Conservation (phyloP, 2,329 filamentous ascomycete genomes). For the Zopfia rhizophila region DNA sequence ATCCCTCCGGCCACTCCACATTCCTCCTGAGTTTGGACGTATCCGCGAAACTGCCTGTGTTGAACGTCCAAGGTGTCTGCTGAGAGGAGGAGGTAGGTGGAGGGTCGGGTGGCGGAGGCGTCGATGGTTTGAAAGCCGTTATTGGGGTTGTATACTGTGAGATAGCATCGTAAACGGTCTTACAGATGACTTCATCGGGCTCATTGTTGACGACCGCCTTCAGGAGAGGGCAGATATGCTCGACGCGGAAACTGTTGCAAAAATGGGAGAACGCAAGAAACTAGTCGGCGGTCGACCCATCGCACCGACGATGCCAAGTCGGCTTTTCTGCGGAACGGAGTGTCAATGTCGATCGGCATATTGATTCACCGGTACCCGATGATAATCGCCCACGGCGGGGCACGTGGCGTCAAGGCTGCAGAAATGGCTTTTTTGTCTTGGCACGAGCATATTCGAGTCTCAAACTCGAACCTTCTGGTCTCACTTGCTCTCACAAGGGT, state of each 20-base stretch:
- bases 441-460: too few species aligned
- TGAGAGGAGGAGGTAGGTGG: conserved; percentile 16
- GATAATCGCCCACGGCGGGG: too few species aligned
- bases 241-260: conserved; percentile 21
- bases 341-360: too few species aligned
- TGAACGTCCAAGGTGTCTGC: conserved; percentile 14
- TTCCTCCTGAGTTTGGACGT: conserved; percentile 1
- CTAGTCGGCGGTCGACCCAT: too few species aligned
- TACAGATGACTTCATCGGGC: conserved; percentile 31
- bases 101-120: conserved; percentile 27
- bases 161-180: conserved; percentile 46
- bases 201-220: conserved; percentile 15
- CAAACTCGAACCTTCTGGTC: too few species aligned
- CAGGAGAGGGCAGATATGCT: conserved; percentile 8
- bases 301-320: too few species aligned
- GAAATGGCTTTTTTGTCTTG: too few species aligned
- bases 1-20: conserved; percentile 35
- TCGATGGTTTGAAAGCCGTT: conserved; percentile 2
- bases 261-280: too few species aligned
- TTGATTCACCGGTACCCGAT: too few species aligned
- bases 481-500: too few species aligned
- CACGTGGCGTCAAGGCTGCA: too few species aligned
- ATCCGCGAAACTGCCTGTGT: conserved; percentile 13
- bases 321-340: too few species aligned
- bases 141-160: conserved; percentile 25